phyloP scores from a whole-genome alignment of 192 early-diverging fungal species.

The Chytriomyces hyalinus region DNA sequence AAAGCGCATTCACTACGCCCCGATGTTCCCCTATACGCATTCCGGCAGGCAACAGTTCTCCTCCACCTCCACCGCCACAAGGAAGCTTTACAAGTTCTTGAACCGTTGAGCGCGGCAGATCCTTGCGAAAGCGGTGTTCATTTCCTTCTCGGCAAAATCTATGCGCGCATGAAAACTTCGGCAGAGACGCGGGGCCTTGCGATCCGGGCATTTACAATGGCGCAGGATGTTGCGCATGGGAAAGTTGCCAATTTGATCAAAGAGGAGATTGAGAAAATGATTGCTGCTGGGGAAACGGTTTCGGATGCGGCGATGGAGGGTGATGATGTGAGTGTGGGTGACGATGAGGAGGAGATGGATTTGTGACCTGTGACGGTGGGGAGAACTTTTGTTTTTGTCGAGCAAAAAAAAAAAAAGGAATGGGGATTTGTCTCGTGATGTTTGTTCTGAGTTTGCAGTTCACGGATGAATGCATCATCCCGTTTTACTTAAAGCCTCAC shows the following conservation, averaged over 20 bases:
- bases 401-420: no score
- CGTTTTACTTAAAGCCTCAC: no score
- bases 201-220: slow-evolving; percentile 63
- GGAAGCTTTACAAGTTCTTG: slow-evolving; percentile 69
- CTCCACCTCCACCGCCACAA: slow-evolving; percentile 58
- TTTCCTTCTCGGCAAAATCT: slow-evolving; percentile 66
- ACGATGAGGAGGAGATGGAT: not conserved
- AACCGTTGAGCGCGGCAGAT: slow-evolving; percentile 57
- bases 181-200: slow-evolving; percentile 57
- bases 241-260: slow-evolving; percentile 11
- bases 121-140: slow-evolving; percentile 65
- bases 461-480: no score
- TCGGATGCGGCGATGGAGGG: not conserved
- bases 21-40: slow-evolving; percentile 62
- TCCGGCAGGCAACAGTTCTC: slow-evolving; percentile 72
- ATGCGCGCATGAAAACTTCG: slow-evolving; percentile 41
- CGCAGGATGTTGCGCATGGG: slow-evolving; percentile 54
- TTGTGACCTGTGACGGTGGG: no score
- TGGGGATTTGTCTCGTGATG: no score
- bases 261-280: slow-evolving; percentile 32
- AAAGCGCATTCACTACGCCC: slow-evolving; percentile 60
- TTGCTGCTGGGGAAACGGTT: slow-evolving; percentile 2
- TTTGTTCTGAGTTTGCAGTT: no score
- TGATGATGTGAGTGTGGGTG: not conserved
- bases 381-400: no score